These are phyloP conservation scores for Candida ortonii DNA, from an alignment of 805 yeast genomes.

Conservation along the genomic window DNA sequence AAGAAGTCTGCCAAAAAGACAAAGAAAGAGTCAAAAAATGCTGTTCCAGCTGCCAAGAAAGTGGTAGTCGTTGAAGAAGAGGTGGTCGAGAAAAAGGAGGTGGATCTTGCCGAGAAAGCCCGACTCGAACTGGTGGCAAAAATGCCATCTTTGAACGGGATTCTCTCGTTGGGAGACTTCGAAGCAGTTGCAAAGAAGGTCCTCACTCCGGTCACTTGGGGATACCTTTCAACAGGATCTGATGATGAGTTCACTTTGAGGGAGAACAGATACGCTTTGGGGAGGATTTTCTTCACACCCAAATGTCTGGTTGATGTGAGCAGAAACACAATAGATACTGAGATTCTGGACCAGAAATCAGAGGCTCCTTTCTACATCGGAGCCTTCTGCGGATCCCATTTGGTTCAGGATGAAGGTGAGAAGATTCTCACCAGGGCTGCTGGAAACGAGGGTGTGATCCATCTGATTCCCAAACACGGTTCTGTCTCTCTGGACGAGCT, in stretches of 20 bases:
- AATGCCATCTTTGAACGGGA: slow-evolving; percentile 65
- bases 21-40: slow-evolving; percentile 20
- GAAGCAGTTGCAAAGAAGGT: slow-evolving; percentile 79
- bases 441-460: slow-evolving; percentile 58
- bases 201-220: slow-evolving; percentile 75
- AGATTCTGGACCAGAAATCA: slow-evolving; percentile 60
- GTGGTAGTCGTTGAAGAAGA: slow-evolving; percentile 37
- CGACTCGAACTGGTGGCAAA: slow-evolving; percentile 37
- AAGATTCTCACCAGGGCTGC: slow-evolving; percentile 73
- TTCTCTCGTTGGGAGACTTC: slow-evolving; percentile 77
- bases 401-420: slow-evolving; percentile 89
- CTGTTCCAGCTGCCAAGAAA: no score
- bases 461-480: slow-evolving; percentile 86
- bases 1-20: slow-evolving; percentile 26
- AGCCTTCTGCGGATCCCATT: slow-evolving; percentile 85
- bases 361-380: slow-evolving; percentile 80
- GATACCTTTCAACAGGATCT: slow-evolving; percentile 81
- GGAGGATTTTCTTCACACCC: slow-evolving; percentile 83
- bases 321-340: slow-evolving; percentile 55
- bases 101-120: slow-evolving; percentile 35
- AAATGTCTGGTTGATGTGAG: slow-evolving; percentile 71
- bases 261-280: slow-evolving; percentile 83
- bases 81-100: slow-evolving; percentile 19
- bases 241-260: slow-evolving; percentile 85
- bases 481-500: slow-evolving; percentile 79